phyloP scores from a whole-genome alignment of 2,329 filamentous ascomycete genomes.

The Paraphaeosphaeria sporulosa region DNA sequence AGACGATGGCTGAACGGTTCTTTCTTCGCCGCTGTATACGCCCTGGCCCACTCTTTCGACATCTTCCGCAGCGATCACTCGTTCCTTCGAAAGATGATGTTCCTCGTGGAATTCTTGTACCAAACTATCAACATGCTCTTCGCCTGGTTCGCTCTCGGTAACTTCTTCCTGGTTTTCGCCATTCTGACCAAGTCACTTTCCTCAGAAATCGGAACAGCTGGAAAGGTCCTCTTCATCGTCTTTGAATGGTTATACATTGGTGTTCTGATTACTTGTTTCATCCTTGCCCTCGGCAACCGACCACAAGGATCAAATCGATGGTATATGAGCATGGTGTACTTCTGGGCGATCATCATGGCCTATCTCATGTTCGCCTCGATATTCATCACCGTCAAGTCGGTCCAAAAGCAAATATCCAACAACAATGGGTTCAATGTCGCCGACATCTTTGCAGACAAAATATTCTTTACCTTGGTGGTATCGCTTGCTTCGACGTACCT shows the following conservation, averaged over 20 bases:
- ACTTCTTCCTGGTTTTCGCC: slow-evolving; percentile 99
- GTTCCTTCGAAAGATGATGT: slow-evolving; percentile 83
- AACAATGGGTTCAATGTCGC: slow-evolving; percentile 72
- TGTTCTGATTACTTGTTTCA: slow-evolving; percentile 92
- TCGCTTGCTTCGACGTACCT: slow-evolving; percentile 92
- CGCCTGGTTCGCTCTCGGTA: slow-evolving; percentile 97
- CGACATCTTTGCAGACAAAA: slow-evolving; percentile 81
- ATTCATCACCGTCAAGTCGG: slow-evolving; percentile 89
- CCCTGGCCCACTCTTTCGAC: slow-evolving; percentile 93
- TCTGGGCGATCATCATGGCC: slow-evolving; percentile 96
- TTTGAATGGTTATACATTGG: slow-evolving; percentile 97
- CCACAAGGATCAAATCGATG: slow-evolving; percentile 92
- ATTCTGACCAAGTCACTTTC: slow-evolving; percentile 91
- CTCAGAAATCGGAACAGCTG: slow-evolving; percentile 76
- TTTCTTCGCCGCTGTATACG: slow-evolving; percentile 97
- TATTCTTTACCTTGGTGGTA: slow-evolving; percentile 93
- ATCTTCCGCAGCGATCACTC: slow-evolving; percentile 95
- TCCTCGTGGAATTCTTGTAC: slow-evolving; percentile 92
- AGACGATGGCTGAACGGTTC: slow-evolving; percentile 97
- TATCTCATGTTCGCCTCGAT: slow-evolving; percentile 92
- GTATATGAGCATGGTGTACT: slow-evolving; percentile 97
- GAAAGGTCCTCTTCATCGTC: slow-evolving; percentile 82
- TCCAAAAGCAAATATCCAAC: slow-evolving; percentile 71
- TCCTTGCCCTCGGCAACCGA: slow-evolving; percentile 91
- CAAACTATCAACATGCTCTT: slow-evolving; percentile 98